A percentile compares a stretch with the other conserved stretches of the same genome.
Conservation (phyloP, 139 green algal species). For the Coelastrella sp. region DNA sequence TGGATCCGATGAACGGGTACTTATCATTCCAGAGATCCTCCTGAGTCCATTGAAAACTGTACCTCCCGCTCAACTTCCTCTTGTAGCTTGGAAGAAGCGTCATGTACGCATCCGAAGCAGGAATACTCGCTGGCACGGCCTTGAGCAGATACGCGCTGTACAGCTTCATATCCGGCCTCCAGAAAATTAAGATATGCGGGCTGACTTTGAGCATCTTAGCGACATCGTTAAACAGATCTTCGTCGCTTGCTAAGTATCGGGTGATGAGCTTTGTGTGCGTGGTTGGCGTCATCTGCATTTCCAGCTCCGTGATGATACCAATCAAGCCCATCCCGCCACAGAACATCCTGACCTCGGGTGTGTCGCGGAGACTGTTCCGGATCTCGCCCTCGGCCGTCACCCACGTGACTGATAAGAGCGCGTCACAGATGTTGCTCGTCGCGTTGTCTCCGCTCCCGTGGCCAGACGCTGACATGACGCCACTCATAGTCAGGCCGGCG, state of each 20-base stretch:
- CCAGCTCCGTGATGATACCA: background rate
- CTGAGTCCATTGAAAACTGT: slow-evolving; percentile 3
- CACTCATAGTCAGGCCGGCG: background rate
- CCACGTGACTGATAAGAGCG: background rate
- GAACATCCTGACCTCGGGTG: background rate
- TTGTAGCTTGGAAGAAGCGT: slow-evolving; percentile 44
- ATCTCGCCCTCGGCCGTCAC: background rate
- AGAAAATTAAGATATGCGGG: background rate
- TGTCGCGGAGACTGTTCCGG: background rate
- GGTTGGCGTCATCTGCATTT: background rate
- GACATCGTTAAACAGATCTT: background rate
- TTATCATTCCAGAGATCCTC: slow-evolving; percentile 30
- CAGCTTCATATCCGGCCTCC: background rate
- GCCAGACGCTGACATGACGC: background rate
- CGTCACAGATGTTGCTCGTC: background rate
- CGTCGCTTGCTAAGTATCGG: background rate
- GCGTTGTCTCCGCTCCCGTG: background rate
- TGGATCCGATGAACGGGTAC: background rate
- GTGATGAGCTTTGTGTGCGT: background rate
- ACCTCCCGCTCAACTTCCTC: background rate
- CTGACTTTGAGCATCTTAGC: background rate
- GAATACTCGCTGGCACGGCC: background rate
- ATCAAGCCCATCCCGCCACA: background rate
- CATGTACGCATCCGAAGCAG: slow-evolving; percentile 35
- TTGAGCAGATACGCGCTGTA: background rate